phyloP scores from a whole-genome alignment of 106 monocot genomes.

The Dioscorea zingiberensis region DNA sequence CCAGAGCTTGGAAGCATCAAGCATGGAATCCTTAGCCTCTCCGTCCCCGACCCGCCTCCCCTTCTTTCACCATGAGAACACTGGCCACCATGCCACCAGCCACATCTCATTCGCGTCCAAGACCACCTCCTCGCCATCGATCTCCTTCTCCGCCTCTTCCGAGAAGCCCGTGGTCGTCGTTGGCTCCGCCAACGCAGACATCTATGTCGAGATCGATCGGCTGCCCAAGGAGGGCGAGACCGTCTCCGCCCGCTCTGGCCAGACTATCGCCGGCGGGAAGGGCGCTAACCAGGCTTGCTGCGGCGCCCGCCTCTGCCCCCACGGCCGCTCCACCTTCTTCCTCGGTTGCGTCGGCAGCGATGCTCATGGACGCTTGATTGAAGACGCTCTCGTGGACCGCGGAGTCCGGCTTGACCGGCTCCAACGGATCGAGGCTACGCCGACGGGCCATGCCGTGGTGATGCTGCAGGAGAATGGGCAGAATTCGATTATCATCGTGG shows the following conservation, averaged over 20 bases:
- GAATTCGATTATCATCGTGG: slow-evolving; percentile 89
- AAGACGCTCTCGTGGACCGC: slow-evolving; percentile 51
- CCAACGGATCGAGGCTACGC: slow-evolving; percentile 26
- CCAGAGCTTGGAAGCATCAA: not conserved
- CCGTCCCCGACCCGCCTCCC: not conserved
- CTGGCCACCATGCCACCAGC: not conserved
- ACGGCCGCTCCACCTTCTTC: slow-evolving; percentile 54
- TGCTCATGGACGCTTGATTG: slow-evolving; percentile 66
- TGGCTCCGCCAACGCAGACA: slow-evolving; percentile 99
- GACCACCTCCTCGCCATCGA: not conserved
- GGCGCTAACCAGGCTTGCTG: slow-evolving; percentile 99
- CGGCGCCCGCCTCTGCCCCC: slow-evolving; percentile 47
- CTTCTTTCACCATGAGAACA: not conserved
- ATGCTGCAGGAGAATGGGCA: slow-evolving; percentile 76
- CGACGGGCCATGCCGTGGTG: slow-evolving; percentile 90
- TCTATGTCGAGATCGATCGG: slow-evolving; percentile 85
- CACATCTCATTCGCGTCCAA: slow-evolving; percentile 4
- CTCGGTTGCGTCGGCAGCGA: slow-evolving; percentile 79
- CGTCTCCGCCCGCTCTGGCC: slow-evolving; percentile 51
- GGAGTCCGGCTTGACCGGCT: slow-evolving; percentile 49
- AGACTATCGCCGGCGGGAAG: slow-evolving; percentile 89
- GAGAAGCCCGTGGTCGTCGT: slow-evolving; percentile 67
- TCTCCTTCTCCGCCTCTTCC: slow-evolving; percentile 7
- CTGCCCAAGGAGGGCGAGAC: slow-evolving; percentile 74
- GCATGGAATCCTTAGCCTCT: not conserved